These are phyloP conservation scores for Hyparrhenia diplandra DNA, from an alignment of 176 grass and related monocot genomes.

Conservation along the genomic window DNA sequence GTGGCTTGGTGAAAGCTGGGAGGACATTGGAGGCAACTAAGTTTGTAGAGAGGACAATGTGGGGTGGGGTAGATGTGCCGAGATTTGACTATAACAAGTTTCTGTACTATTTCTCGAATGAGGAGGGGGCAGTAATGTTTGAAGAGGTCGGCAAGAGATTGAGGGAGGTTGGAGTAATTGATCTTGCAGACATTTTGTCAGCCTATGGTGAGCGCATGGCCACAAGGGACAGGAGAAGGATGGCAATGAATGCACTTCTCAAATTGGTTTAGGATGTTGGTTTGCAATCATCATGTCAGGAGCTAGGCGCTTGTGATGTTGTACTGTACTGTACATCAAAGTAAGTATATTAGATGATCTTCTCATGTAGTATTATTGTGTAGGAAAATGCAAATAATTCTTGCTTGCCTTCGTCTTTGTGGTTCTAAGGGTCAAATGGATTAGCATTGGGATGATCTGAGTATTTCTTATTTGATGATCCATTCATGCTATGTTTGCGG, in stretches of 20 bases:
- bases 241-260: constrained; percentile 45
- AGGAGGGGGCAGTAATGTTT: constrained; percentile 65
- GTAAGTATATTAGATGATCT: background rate
- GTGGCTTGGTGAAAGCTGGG: constrained; percentile 76
- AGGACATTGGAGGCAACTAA: constrained; percentile 71
- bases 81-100: constrained; percentile 88
- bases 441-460: too few species aligned
- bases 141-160: constrained; percentile 55
- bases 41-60: constrained; percentile 79
- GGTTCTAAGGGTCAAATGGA: background rate
- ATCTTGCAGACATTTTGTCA: constrained; percentile 70
- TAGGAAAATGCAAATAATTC: background rate
- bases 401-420: background rate
- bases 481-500: background rate
- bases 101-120: constrained; percentile 65
- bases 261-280: background rate
- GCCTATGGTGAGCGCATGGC: constrained; percentile 76
- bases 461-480: background rate
- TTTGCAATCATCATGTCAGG: background rate
- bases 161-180: constrained; percentile 50
- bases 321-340: background rate
- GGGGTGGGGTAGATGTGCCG: constrained; percentile 57
- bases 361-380: background rate
- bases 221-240: constrained; percentile 72
- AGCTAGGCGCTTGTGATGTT: constrained; percentile 12